Evolutionary conservation across 2,329 filamentous ascomycete species (phyloP).

Genomic region (Mollisia scopiformis): DNA sequence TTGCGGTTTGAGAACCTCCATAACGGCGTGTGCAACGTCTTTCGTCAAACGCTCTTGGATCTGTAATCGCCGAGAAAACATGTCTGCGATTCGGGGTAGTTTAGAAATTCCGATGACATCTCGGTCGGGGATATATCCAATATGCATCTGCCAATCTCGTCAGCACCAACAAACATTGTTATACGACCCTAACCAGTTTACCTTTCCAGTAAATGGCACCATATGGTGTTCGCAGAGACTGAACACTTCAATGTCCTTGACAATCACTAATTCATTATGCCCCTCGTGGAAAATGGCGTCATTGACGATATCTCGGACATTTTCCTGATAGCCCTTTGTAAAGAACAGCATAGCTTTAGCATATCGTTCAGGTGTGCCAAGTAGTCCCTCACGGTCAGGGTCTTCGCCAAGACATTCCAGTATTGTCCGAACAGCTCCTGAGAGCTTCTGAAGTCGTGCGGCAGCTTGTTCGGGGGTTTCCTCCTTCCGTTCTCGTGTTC

Average conservation of each 20-base stretch:
- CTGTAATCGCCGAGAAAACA: constrained; percentile 92
- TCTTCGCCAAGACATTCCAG: constrained; percentile 73
- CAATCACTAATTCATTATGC: constrained; percentile 95
- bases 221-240: constrained; percentile 96
- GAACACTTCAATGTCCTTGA: constrained; percentile 96
- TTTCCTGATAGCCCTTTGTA: constrained; percentile 96
- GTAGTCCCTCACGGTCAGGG: constrained; percentile 64
- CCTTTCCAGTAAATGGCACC: constrained; percentile 95
- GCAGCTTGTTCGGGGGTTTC: constrained; percentile 56
- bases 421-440: constrained; percentile 65
- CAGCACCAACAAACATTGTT: neutral
- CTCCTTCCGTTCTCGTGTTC: constrained; percentile 65
- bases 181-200: constrained; percentile 40
- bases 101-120: constrained; percentile 96
- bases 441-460: constrained; percentile 58
- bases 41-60: constrained; percentile 96
- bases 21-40: constrained; percentile 91
- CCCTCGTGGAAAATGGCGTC: constrained; percentile 94
- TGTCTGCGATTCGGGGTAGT: constrained; percentile 91
- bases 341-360: constrained; percentile 95
- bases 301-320: constrained; percentile 89
- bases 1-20: constrained; percentile 89
- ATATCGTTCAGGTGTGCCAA: constrained; percentile 79
- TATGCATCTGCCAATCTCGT: constrained; percentile 78
- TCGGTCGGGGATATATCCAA: constrained; percentile 92